These are phyloP conservation scores for Trametes maxima DNA, from an alignment of 768 basidiomycete genomes.

Conservation along the genomic window DNA sequence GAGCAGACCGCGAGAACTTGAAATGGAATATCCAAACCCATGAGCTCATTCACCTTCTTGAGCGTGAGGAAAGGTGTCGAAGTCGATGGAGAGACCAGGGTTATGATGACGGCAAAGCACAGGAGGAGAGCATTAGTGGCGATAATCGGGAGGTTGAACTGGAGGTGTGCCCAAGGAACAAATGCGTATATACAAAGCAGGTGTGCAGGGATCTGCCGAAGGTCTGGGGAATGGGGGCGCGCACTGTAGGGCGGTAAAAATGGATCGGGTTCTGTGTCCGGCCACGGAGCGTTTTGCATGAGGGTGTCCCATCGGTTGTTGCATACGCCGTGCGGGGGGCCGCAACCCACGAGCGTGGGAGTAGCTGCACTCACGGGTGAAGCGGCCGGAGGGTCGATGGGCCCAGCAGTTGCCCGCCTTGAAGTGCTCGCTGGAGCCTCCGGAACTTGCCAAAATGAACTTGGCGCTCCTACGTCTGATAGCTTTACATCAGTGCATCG, in stretches of 20 bases:
- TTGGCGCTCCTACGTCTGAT: no score
- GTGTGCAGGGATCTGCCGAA: no score
- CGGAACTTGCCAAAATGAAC: no score
- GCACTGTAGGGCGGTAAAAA: not conserved
- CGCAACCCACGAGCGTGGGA: no score
- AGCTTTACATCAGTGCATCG: no score
- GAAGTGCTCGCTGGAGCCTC: no score
- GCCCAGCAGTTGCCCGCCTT: no score
- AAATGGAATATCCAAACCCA: not conserved
- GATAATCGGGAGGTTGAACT: not conserved
- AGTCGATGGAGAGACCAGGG: not conserved
- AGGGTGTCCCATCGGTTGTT: not conserved
- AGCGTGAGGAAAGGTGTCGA: not conserved
- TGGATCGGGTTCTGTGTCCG: not conserved
- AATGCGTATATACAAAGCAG: not conserved
- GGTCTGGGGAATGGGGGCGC: no score
- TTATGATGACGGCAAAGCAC: not conserved
- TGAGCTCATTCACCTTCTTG: not conserved
- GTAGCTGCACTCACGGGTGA: no score
- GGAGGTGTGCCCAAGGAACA: not conserved
- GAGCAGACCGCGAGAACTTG: not conserved
- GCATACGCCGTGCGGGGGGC: not conserved
- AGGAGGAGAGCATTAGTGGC: not conserved
- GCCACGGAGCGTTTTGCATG: not conserved
- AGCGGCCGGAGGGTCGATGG: no score